phyloP scores from a whole-genome alignment of 2,329 filamentous ascomycete genomes.

The Botrytis fragariae region DNA sequence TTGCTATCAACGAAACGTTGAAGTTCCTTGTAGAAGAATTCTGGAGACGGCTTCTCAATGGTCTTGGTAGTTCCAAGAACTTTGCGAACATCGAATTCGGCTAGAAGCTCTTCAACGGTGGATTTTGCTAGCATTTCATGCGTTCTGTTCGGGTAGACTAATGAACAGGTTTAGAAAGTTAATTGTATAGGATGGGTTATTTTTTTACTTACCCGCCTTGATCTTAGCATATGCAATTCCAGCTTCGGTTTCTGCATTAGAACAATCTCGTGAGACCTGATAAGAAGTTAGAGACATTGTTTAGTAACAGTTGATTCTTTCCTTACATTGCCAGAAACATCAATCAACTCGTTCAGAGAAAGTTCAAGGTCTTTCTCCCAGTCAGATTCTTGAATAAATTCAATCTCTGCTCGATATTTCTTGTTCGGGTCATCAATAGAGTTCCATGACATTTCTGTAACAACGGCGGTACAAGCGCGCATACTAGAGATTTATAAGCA shows the following conservation, averaged over 20 bases:
- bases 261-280: slow-evolving; percentile 29
- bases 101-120: slow-evolving; percentile 31
- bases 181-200: slow-evolving; percentile 34
- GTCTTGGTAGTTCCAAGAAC: slow-evolving; percentile 29
- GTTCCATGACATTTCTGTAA: slow-evolving; percentile 22
- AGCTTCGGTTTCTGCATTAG: slow-evolving; percentile 36
- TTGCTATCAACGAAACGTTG: slow-evolving; percentile 33
- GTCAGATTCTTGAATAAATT: slow-evolving; percentile 28
- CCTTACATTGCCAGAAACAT: slow-evolving; percentile 30
- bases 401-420: slow-evolving; percentile 46
- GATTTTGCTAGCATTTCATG: slow-evolving; percentile 40
- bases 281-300: slow-evolving; percentile 33
- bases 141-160: slow-evolving; percentile 45
- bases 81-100: slow-evolving; percentile 20
- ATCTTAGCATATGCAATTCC: slow-evolving; percentile 52
- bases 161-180: neutral
- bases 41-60: slow-evolving; percentile 23
- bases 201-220: slow-evolving; percentile 39
- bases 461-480: slow-evolving; percentile 27
- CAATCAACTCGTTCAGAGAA: slow-evolving; percentile 24
- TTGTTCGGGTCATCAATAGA: slow-evolving; percentile 36
- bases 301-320: slow-evolving; percentile 26
- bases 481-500: slow-evolving; percentile 6
- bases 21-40: slow-evolving; percentile 28
- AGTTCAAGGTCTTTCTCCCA: slow-evolving; percentile 29